Base-by-base conservation (phyloP, 345 rosid species). In the Eucalyptus curtisii region DNA sequence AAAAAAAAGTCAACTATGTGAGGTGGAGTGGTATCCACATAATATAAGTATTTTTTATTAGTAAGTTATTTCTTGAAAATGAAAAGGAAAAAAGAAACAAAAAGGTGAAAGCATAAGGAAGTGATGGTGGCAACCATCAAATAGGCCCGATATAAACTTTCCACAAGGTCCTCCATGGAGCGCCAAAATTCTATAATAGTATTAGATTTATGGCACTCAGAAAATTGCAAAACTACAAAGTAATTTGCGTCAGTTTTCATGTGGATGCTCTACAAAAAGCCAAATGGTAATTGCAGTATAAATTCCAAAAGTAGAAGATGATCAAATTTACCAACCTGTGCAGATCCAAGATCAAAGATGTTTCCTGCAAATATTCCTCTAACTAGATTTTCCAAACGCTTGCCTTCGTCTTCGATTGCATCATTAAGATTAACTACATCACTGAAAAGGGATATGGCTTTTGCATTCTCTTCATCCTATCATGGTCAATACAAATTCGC, bases 381-480 rank as follows among this genome's bases (percentile, higher is more conserved):
- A 82, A 95, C 93, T 48, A 98, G 92, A 93, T 90, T 96, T 91
- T 97, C 99, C 71, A 97, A 85, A 71, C 95, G 95, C 86, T 95
- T 91, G 86, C 91, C 91, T 76, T 89, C 97, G 84, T 95, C 99
- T 50, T 95, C 96, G 88, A 96, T 95, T 52, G 92, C 94, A 92
- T 96, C 98, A 91, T 92, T 95, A 40, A 97, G 93, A 91, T 87
- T 92, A 48, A 97, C 94, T 86, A 97, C 99, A 50, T 97, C 93
- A 33, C 86, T 91, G 90, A 98, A 98, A 17, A 96, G 92, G 88
- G 99, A 90, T 91, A 97, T 97, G 89, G 99, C 99, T 93, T 97
- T 97, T 33, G 96, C 96, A 95, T 98, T 98, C 95, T 98, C 99
- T 89, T 98, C 99, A 88, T 96, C 98, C 99, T 98, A 88, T 90